These are phyloP conservation scores for Chalciporus piperatoides DNA, from an alignment of 1,284 basidiomycete genomes.

Conservation along the genomic window DNA sequence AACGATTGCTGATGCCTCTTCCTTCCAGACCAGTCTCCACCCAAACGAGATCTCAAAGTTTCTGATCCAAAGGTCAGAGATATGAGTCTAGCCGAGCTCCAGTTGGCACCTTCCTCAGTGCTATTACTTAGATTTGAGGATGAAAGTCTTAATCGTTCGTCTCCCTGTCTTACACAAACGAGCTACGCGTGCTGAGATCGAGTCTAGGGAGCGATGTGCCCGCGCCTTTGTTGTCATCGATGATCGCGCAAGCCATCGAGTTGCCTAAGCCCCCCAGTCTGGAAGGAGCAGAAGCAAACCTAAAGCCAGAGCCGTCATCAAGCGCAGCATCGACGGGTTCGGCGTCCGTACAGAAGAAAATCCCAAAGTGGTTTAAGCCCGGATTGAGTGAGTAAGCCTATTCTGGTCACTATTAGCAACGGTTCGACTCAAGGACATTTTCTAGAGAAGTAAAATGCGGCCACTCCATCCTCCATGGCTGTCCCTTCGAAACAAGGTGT, in stretches of 20 bases:
- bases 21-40: slow-evolving; percentile 68
- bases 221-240: slow-evolving; percentile 61
- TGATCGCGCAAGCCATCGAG: slow-evolving; percentile 57
- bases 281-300: slow-evolving; percentile 5
- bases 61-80: slow-evolving; percentile 69
- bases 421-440: slow-evolving; percentile 2
- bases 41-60: slow-evolving; percentile 76
- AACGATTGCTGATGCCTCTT: neutral
- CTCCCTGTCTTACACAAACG: neutral
- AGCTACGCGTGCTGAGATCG: neutral
- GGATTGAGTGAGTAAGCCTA: slow-evolving; percentile 44
- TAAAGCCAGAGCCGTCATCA: slow-evolving; percentile 24
- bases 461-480: neutral
- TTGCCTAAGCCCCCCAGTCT: slow-evolving; percentile 53
- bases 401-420: neutral
- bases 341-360: slow-evolving; percentile 47
- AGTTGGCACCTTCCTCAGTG: slow-evolving; percentile 77
- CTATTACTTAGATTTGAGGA: slow-evolving; percentile 75
- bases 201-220: slow-evolving; percentile 44
- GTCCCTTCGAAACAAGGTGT: slow-evolving; percentile 1
- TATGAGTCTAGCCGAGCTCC: slow-evolving; percentile 63
- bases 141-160: slow-evolving; percentile 63
- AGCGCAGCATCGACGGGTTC: slow-evolving; percentile 17
- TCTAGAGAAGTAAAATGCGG: slow-evolving; percentile 25
- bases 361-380: slow-evolving; percentile 72